phyloP scores from a whole-genome alignment of 2,329 filamentous ascomycete genomes.

The Fusarium proliferatum region DNA sequence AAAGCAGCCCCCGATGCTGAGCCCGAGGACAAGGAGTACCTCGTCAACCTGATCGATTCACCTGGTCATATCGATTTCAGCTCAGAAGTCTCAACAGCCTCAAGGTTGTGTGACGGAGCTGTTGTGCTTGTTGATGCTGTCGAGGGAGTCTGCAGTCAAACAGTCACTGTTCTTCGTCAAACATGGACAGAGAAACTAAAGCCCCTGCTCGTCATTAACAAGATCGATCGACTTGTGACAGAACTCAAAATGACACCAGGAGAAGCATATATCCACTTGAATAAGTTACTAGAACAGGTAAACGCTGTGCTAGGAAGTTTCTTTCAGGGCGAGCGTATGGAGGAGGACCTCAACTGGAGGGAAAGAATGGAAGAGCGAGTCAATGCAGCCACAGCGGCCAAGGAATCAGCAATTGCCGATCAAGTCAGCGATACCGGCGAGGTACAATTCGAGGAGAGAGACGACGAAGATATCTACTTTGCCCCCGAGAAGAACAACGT shows the following conservation, averaged over 20 bases:
- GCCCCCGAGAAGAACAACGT: slow-evolving; percentile 98
- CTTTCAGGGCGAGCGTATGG: slow-evolving; percentile 98
- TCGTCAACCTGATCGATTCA: slow-evolving; percentile 98
- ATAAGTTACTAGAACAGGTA: slow-evolving; percentile 91
- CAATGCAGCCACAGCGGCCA: slow-evolving; percentile 74
- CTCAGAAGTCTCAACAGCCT: slow-evolving; percentile 96
- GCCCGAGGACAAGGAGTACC: slow-evolving; percentile 84
- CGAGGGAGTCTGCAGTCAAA: slow-evolving; percentile 98
- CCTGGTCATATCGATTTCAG: slow-evolving; percentile 99
- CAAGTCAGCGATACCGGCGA: slow-evolving; percentile 67
- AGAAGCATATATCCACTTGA: slow-evolving; percentile 91
- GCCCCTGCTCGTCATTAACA: slow-evolving; percentile 95
- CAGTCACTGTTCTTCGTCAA: slow-evolving; percentile 94
- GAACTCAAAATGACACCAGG: slow-evolving; percentile 92
- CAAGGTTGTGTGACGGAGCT: slow-evolving; percentile 91
- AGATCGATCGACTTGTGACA: slow-evolving; percentile 94
- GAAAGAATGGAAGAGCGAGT: slow-evolving; percentile 90
- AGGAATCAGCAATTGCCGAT: slow-evolving; percentile 61
- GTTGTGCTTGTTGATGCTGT: slow-evolving; percentile 96
- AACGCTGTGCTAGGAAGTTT: slow-evolving; percentile 98
- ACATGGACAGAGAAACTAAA: slow-evolving; percentile 96
- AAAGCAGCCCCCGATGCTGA: slow-evolving; percentile 74
- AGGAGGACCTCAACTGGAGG: slow-evolving; percentile 95
- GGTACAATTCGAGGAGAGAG: slow-evolving; percentile 84
- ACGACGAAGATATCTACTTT: slow-evolving; percentile 98